phyloP scores from a whole-genome alignment of 2,329 filamentous ascomycete species.

The Emergomyces pasteurianus region DNA sequence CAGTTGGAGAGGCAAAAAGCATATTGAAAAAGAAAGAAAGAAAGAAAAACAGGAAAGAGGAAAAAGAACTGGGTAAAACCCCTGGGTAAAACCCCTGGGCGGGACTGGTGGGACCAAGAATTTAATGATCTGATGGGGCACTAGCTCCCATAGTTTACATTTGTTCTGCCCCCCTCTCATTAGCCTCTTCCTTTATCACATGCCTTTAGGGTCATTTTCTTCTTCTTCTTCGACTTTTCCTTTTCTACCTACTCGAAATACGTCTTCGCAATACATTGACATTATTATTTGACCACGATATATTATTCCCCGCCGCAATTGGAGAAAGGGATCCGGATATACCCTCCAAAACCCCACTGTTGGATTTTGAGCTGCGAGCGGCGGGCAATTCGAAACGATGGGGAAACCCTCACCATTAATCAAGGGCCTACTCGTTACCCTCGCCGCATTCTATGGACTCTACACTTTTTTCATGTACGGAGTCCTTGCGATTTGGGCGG shows the following conservation, averaged over 20 bases:
- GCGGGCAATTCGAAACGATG: background rate
- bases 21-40: too few relatives aligned
- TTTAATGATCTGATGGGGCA: too few relatives aligned
- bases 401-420: slow-evolving; percentile 5
- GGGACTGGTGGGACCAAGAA: too few relatives aligned
- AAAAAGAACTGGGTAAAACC: too few relatives aligned
- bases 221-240: background rate
- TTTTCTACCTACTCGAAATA: background rate
- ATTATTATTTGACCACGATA: background rate
- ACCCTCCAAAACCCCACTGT: background rate
- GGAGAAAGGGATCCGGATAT: background rate
- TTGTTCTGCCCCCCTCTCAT: too few relatives aligned
- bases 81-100: too few relatives aligned
- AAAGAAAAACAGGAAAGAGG: too few relatives aligned
- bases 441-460: slow-evolving; percentile 23
- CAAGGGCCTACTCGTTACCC: slow-evolving; percentile 10
- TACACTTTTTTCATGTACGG: slow-evolving; percentile 24
- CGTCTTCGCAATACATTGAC: background rate
- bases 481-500: slow-evolving; percentile 19
- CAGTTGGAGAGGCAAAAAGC: too few relatives aligned
- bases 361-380: background rate
- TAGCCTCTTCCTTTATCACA: too few relatives aligned
- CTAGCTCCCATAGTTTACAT: too few relatives aligned
- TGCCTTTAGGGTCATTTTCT: background rate
- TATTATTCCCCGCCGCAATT: background rate